Evolutionary conservation across 1,284 basidiomycete genomes (phyloP), one percentile per base, ranked within the genome.

Genomic region (Porphyrellus sp.): DNA sequence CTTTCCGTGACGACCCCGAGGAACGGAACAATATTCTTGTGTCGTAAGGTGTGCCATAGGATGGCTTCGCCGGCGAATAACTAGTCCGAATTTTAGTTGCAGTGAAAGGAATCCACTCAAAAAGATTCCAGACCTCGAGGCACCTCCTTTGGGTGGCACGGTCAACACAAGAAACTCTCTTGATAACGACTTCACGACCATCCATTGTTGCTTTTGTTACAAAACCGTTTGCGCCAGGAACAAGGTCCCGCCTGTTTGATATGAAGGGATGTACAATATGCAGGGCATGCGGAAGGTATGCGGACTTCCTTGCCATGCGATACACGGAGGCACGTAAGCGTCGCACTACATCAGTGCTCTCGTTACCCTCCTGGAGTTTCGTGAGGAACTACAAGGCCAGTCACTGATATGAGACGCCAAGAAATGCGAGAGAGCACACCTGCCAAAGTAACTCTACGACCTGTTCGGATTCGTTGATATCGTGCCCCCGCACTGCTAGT

Each of bases 221-320:
- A 3, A 8, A 21, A 13, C 48, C 53, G 6, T 46, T 18, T 11
- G 45, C 53, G 3, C 68, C 59, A 8, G 24, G 3, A 33, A 20
- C 43, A 18, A 65, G 24, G 18, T 1, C 1, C 1, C 5, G 39
- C 28, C 15, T 30, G 8, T 47, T 20, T 5, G 37, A 38, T 35
- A 56, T 52, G 9, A 42, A 50, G 25, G 38, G 7, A 9, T 9
- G 31, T n/a, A 8, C 23, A 11, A 65, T 69, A 15, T 12, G 39
- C 16, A 69, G 21, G 20, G 7, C 49, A 42, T 2, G 25, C 5
- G 65, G 68, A 20, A 67, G 46, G 37, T 67, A 55, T 13, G 56
- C 62, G 2, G 54, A 68, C 40, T 68, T 66, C 42, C 67, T 68
- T 30, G 68, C 53, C 55, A 69, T 55, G 31, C 67, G 68, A 6